Evolutionary conservation across 2,329 filamentous ascomycete genomes (phyloP).

Genomic region (Magnaporthiopsis poae): DNA sequence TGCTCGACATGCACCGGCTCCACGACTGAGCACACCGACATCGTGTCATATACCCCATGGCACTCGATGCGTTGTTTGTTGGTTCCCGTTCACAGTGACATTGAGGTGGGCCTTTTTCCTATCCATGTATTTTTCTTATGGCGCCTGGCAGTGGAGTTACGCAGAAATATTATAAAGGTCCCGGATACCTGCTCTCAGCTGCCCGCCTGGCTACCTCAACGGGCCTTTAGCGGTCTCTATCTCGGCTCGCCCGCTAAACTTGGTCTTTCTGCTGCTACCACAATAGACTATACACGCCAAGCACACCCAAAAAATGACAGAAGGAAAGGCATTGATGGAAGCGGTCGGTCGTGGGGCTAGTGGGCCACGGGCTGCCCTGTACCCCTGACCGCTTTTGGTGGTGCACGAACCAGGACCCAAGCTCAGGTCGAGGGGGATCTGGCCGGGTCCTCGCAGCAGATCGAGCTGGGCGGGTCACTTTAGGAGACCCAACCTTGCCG

Average conservation of each 20-base stretch:
- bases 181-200: background rate
- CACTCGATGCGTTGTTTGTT: background rate
- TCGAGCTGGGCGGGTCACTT: background rate
- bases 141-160: too few relatives aligned
- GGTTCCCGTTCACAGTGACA: background rate
- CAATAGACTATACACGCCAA: background rate
- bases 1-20: too few relatives aligned
- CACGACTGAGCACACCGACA: background rate
- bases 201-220: background rate
- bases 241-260: too few relatives aligned
- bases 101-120: background rate
- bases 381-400: background rate
- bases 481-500: background rate
- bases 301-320: background rate
- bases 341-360: too few relatives aligned
- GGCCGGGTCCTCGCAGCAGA: background rate
- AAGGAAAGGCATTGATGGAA: background rate
- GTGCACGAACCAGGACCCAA: background rate
- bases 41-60: background rate
- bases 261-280: background rate
- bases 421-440: background rate
- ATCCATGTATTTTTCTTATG: background rate
- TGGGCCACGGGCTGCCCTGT: background rate
- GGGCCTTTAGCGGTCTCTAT: background rate
- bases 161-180: background rate